These are phyloP conservation scores for Chaetothyriales sp. DNA, from an alignment of 2,329 filamentous ascomycete genomes.

Conservation along the genomic window DNA sequence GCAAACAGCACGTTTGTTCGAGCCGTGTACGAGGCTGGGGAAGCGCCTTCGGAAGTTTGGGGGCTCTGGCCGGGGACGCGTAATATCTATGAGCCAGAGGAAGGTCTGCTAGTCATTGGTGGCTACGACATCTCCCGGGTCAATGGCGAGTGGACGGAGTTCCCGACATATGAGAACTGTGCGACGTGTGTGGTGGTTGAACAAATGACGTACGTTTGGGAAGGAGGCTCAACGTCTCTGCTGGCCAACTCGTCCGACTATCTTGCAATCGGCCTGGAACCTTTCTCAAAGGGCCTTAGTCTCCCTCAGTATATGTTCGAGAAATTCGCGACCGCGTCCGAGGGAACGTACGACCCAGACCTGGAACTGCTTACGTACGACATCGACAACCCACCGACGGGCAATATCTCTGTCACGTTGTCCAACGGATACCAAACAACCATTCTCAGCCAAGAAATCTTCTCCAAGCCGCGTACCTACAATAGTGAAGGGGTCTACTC, in stretches of 20 bases:
- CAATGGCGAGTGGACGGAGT: conserved; percentile 9
- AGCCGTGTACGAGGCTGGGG: conserved; percentile 6
- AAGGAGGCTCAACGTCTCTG: conserved; percentile 5
- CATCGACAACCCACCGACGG: conserved; percentile 6
- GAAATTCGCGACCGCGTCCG: conserved; percentile 7
- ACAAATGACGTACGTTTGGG: conserved; percentile 8
- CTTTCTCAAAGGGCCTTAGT: conserved; percentile 7
- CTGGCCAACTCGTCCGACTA: conserved; percentile 10
- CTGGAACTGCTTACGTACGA: conserved; percentile 5
- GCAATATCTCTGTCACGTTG: conserved; percentile 12
- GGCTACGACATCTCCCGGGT: conserved; percentile 14
- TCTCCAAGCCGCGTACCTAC: conserved; percentile 12
- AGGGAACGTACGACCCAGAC: conserved; percentile 5
- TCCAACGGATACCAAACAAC: conserved; percentile 13
- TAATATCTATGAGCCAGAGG: conserved; percentile 7
- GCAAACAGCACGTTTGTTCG: conserved; percentile 11
- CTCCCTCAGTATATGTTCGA: conserved; percentile 14
- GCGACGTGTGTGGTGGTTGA: conserved; percentile 11
- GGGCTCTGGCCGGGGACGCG: conserved; percentile 15
- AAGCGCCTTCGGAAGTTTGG: conserved; percentile 11
- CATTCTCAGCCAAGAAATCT: conserved; percentile 14
- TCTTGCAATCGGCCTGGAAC: conserved; percentile 10
- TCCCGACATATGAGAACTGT: conserved; percentile 7
- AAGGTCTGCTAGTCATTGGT: conserved; percentile 14
- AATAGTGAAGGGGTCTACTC: conserved; percentile 10